Percentiles rank a stretch among this genome's conserved stretches.
phyloP scores from a whole-genome alignment of 768 basidiomycete species.

The Pleurotus giganteus region DNA sequence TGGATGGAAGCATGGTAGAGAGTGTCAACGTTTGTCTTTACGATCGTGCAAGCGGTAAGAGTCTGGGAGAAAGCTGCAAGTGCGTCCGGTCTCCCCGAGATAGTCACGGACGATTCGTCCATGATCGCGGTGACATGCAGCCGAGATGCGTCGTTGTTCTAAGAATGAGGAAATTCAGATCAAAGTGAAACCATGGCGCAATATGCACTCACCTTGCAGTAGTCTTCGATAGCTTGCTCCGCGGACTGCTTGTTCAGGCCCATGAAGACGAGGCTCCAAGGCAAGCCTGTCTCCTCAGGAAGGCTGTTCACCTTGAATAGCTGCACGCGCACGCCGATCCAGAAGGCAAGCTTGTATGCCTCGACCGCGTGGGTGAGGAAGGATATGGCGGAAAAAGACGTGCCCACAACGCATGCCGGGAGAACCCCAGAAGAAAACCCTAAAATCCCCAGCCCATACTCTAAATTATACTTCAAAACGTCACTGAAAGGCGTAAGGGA shows the following conservation, averaged over 20 bases:
- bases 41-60: conserved; percentile 30
- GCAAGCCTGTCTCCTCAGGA: conserved; percentile 19
- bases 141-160: conserved; percentile 14
- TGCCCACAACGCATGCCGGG: conserved; percentile 38
- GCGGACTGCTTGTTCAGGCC: conserved; percentile 22
- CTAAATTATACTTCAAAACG: conserved; percentile 30
- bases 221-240: conserved; percentile 16
- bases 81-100: conserved; percentile 56
- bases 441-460: conserved; percentile 33
- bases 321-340: conserved; percentile 40
- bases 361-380: conserved; percentile 37
- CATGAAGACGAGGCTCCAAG: conserved; percentile 47
- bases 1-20: conserved; percentile 52
- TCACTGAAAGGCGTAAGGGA: conserved; percentile 23
- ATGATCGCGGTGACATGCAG: conserved; percentile 53
- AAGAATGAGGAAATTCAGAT: conserved; percentile 2
- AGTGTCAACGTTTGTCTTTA: conserved; percentile 43
- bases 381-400: conserved; percentile 27
- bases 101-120: conserved; percentile 44
- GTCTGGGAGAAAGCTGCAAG: conserved; percentile 40
- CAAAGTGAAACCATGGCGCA: not conserved
- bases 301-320: not conserved
- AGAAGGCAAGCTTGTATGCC: conserved; percentile 39
- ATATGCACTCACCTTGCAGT: conserved; percentile 10
- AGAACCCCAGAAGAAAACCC: conserved; percentile 47